Conservation (phyloP, 192 early-diverging fungal species). For the Pecoramyces ruminantium region DNA sequence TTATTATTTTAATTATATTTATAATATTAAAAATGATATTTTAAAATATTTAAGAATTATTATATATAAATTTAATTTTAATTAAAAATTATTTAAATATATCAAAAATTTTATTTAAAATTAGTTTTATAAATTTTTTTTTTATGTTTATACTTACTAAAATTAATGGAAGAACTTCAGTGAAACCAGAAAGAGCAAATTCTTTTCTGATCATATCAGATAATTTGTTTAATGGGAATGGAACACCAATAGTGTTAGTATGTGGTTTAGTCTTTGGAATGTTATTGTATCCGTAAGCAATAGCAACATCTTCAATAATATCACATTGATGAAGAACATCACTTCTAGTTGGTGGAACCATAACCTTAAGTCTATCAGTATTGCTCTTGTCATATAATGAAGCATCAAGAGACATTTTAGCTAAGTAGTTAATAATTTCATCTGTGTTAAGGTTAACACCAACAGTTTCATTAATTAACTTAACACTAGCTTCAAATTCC, state of each 20-base stretch:
- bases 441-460: slow-evolving; percentile 48
- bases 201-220: slow-evolving; percentile 70
- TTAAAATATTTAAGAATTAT: too few species aligned
- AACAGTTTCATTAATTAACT: slow-evolving; percentile 79
- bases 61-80: too few species aligned
- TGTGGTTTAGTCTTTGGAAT: slow-evolving; percentile 63
- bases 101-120: too few species aligned
- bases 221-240: slow-evolving; percentile 86
- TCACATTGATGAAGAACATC: slow-evolving; percentile 95
- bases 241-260: slow-evolving; percentile 66
- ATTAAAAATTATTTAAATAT: too few species aligned
- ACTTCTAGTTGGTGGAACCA: slow-evolving; percentile 73
- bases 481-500: slow-evolving; percentile 47
- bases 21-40: neutral
- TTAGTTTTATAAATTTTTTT: too few species aligned
- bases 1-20: neutral
- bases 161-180: slow-evolving; percentile 82
- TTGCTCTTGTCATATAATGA: slow-evolving; percentile 18
- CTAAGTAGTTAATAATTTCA: slow-evolving; percentile 57
- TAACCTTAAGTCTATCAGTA: slow-evolving; percentile 44
- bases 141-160: slow-evolving; percentile 32
- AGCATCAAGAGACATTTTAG: slow-evolving; percentile 76
- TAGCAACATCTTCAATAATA: slow-evolving; percentile 93
- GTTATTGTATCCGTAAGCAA: slow-evolving; percentile 93
- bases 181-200: slow-evolving; percentile 78